Base-by-base conservation (phyloP, 257 asterid species). In the Solanum chilense region DNA sequence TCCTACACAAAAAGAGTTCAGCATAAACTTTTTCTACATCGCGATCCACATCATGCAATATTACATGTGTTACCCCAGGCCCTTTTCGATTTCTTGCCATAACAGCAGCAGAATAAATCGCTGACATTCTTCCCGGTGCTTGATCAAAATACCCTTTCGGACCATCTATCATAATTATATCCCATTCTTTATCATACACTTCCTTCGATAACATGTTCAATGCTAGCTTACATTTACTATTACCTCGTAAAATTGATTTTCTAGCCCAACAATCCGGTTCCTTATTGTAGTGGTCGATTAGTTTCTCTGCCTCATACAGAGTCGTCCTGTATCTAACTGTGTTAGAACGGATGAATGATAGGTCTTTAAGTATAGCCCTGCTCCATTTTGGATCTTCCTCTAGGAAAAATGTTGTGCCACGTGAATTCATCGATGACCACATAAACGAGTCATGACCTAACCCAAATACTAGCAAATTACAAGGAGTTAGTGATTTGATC, bases 121-220 rank as follows among this genome's bases (percentile, higher is more conserved):
- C 97, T 18, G 97, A 93, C 99, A 97, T 97, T 89, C 99, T 89
- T 37, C 98, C 99, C 12, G 98, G 97, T 58, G 98, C 98, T 85
- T 92, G 92, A 80, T 94, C 70, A 74, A 92, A 95, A 88, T 94
- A 96, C 0, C 98, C 99, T 62, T 96, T 89, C 5, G 99, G 99
- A 12, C 98, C 99, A 75, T 94, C 99, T 62, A 96, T 90, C 99
- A 96, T 94, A 75, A 96, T 94, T 89, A 93, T 10, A 90, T 96
- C 99, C 98, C 99, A 96, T 80, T 95, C 98, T 33, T 89, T 94
- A 3, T 91, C 94, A 73, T 95, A 94, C 86, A 96, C 98, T 89
- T 91, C 91, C 25, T 93, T 90, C 3, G 95, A 80, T 14, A 96
- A 83, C 98, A 92, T 94, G 83, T 94, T 89, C 71, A 96, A 69